phyloP scores from a whole-genome alignment of 1,284 basidiomycete genomes.

The Ustilago shanxiensis region DNA sequence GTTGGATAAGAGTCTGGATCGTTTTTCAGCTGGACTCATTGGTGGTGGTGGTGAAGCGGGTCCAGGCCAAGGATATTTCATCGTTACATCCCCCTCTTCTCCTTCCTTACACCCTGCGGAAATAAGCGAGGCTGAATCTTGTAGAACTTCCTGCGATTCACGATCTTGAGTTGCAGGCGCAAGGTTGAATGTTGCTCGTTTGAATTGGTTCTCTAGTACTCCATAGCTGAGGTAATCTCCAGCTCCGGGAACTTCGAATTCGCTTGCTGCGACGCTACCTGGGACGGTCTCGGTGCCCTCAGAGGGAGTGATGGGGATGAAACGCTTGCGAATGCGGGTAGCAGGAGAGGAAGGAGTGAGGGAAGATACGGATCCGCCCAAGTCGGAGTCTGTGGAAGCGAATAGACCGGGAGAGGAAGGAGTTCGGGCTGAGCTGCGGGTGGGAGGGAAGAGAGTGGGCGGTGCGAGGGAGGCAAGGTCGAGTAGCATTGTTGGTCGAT shows the following conservation, averaged over 20 bases:
- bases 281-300: slow-evolving; percentile 52
- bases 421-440: slow-evolving; percentile 1
- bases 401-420: slow-evolving; percentile 40
- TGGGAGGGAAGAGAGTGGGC: slow-evolving; percentile 16
- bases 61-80: not conserved
- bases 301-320: slow-evolving; percentile 31
- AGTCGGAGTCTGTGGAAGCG: slow-evolving; percentile 35
- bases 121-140: not conserved
- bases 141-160: slow-evolving; percentile 5
- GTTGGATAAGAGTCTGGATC: slow-evolving; percentile 33
- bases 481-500: slow-evolving; percentile 30
- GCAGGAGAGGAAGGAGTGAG: slow-evolving; percentile 33
- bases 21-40: slow-evolving; percentile 42
- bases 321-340: slow-evolving; percentile 17
- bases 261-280: slow-evolving; percentile 41
- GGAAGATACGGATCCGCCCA: slow-evolving; percentile 34
- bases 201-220: slow-evolving; percentile 23
- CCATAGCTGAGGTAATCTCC: slow-evolving; percentile 44
- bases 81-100: slow-evolving; percentile 19
- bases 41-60: slow-evolving; percentile 11
- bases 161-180: slow-evolving; percentile 24
- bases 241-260: slow-evolving; percentile 36
- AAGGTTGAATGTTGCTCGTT: slow-evolving; percentile 35
- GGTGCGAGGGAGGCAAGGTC: slow-evolving; percentile 35
- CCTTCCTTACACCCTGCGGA: not conserved